These are phyloP conservation scores for Aspergillus unguis DNA, from an alignment of 2,329 filamentous ascomycete species.

Conservation along the genomic window DNA sequence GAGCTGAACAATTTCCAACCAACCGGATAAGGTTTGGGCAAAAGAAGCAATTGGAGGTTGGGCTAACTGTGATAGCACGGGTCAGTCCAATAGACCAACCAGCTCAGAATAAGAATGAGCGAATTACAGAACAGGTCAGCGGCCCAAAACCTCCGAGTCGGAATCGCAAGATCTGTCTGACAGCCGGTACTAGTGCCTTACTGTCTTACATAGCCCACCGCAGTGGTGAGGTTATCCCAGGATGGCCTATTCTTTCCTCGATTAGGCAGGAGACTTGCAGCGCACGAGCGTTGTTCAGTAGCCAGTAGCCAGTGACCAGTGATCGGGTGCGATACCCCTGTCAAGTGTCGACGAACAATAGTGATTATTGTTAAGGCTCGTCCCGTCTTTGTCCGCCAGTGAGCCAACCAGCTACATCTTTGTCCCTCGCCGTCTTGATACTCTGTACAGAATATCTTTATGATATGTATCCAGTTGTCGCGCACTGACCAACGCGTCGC, in stretches of 20 bases:
- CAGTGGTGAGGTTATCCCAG: background rate
- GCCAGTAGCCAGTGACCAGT: too few species aligned
- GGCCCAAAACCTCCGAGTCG: too few species aligned
- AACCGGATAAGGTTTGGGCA: too few species aligned
- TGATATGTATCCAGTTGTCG: background rate
- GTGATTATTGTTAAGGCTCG: background rate
- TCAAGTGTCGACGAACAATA: background rate
- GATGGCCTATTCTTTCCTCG: background rate
- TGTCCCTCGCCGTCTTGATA: background rate
- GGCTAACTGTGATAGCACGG: too few species aligned
- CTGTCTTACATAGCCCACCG: background rate
- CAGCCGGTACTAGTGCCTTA: constrained; percentile 6
- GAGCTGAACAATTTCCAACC: too few species aligned
- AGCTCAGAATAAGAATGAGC: too few species aligned
- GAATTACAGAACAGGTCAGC: too few species aligned
- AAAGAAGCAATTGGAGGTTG: too few species aligned
- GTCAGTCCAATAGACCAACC: too few species aligned
- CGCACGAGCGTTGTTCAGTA: too few species aligned
- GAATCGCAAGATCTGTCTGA: background rate
- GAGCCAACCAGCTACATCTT: background rate
- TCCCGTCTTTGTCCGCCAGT: background rate
- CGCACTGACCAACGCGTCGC: constrained; percentile 17
- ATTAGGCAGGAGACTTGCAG: background rate
- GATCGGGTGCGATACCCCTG: background rate
- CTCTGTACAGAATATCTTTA: background rate